phyloP scores from a whole-genome alignment of 345 rosid genomes.

The Linum tenue region DNA sequence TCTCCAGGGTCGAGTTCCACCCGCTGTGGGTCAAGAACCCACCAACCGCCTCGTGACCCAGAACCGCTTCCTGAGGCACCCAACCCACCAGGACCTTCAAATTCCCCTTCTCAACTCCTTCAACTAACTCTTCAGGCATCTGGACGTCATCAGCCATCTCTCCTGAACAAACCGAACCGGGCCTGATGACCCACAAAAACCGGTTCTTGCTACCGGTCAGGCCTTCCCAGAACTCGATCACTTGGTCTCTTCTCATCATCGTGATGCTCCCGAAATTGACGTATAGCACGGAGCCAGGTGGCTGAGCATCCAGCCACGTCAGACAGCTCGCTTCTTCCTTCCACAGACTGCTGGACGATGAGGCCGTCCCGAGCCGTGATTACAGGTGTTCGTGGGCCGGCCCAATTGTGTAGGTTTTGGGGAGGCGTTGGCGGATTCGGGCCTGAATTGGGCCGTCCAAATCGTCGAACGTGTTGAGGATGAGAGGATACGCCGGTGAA shows the following conservation, averaged over 20 bases:
- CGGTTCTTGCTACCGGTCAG: slow-evolving; percentile 23
- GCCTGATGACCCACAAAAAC: slow-evolving; percentile 41
- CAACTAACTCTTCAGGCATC: slow-evolving; percentile 17
- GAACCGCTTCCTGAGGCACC: slow-evolving; percentile 42
- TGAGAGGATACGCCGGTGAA: slow-evolving; percentile 29
- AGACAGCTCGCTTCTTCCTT: slow-evolving; percentile 32
- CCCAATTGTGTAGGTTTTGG: slow-evolving; percentile 40
- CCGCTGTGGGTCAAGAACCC: slow-evolving; percentile 65
- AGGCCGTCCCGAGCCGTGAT: slow-evolving; percentile 12
- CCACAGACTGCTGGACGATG: slow-evolving; percentile 21
- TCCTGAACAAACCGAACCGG: slow-evolving; percentile 7
- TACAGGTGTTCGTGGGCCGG: slow-evolving; percentile 38
- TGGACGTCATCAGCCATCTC: background rate
- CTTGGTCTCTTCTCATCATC: slow-evolving; percentile 14
- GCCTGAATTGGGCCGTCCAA: slow-evolving; percentile 43
- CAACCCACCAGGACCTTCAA: slow-evolving; percentile 20
- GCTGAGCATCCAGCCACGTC: slow-evolving; percentile 36
- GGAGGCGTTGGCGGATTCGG: slow-evolving; percentile 30
- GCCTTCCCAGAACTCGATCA: slow-evolving; percentile 38
- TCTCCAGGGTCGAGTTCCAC: slow-evolving; percentile 78
- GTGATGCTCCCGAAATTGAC: slow-evolving; percentile 42
- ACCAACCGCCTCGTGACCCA: slow-evolving; percentile 39
- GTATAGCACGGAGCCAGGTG: slow-evolving; percentile 28
- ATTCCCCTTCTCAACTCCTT: slow-evolving; percentile 15
- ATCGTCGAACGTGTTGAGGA: slow-evolving; percentile 60